Evolutionary conservation across 2,329 filamentous ascomycete species (phyloP).

Genomic region (Phialophora macrospora): DNA sequence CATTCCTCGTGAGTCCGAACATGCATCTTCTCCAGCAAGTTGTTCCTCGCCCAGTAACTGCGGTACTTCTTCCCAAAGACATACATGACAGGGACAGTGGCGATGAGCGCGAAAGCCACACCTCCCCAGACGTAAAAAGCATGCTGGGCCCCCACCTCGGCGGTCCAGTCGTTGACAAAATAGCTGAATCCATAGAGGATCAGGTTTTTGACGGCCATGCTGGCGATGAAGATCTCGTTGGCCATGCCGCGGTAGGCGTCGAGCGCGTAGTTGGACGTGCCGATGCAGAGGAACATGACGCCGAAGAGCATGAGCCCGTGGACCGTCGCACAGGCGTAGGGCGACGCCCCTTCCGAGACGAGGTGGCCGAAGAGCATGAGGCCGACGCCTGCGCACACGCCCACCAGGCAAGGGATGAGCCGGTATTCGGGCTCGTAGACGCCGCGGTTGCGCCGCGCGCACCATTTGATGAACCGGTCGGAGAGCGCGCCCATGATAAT

Average conservation of each 20-base stretch:
- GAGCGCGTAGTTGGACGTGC: conserved; percentile 57
- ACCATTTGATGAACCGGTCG: conserved; percentile 43
- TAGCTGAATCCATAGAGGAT: conserved; percentile 49
- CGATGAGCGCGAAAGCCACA: conserved; percentile 26
- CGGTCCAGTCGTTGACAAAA: conserved; percentile 32
- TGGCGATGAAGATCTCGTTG: conserved; percentile 51
- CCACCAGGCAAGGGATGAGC: conserved; percentile 46
- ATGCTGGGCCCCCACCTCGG: conserved; percentile 21
- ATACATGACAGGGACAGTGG: conserved; percentile 22
- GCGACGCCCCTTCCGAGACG: conserved; percentile 7
- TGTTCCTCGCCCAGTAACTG: conserved; percentile 31
- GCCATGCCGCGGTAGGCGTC: conserved; percentile 54
- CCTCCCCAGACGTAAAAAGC: conserved; percentile 30
- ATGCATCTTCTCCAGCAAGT: conserved; percentile 29
- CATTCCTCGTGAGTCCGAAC: conserved; percentile 27
- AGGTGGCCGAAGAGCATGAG: conserved; percentile 50
- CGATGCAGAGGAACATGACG: conserved; percentile 47
- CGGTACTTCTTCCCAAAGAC: conserved; percentile 32
- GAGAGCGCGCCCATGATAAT: conserved; percentile 49
- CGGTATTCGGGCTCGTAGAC: conserved; percentile 50
- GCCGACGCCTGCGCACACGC: conserved; percentile 53
- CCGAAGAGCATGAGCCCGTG: conserved; percentile 31
- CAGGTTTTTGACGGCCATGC: conserved; percentile 54
- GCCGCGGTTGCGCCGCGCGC: conserved; percentile 52
- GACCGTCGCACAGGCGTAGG: conserved; percentile 25